Conservation (phyloP, 352 stramenopile species). For the Poterioochromonas sp. region DNA sequence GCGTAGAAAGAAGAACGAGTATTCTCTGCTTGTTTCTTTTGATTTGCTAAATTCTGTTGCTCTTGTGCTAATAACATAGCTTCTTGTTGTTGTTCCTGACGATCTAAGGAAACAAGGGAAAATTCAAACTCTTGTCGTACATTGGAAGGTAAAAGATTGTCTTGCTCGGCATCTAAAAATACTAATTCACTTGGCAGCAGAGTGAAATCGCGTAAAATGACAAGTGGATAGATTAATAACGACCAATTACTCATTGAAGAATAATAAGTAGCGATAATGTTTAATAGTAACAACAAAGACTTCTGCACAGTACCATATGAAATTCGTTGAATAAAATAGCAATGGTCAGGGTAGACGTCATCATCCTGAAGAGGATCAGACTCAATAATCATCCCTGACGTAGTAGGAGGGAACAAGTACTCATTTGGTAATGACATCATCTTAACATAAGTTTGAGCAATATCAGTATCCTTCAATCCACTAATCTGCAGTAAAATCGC, state of each 20-base stretch:
- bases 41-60: background rate
- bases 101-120: no score
- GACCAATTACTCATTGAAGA: background rate
- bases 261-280: background rate
- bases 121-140: slow-evolving; percentile 28
- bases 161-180: background rate
- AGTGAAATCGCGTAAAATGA: background rate
- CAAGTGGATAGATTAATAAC: background rate
- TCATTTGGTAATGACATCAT: no score
- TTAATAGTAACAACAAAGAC: background rate
- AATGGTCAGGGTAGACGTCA: no score
- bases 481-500: no score
- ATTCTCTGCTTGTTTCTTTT: background rate
- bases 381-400: no score
- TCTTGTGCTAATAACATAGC: background rate
- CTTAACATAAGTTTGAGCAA: no score
- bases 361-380: no score
- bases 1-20: background rate
- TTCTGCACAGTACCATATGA: background rate
- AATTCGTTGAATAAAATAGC: background rate
- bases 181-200: slow-evolving; percentile 9
- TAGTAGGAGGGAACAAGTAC: no score
- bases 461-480: no score
- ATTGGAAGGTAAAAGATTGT: slow-evolving; percentile 8
- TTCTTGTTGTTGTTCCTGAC: no score